Evolutionary conservation across 768 basidiomycete genomes (phyloP).

Genomic region (Floccularia luteovirens): DNA sequence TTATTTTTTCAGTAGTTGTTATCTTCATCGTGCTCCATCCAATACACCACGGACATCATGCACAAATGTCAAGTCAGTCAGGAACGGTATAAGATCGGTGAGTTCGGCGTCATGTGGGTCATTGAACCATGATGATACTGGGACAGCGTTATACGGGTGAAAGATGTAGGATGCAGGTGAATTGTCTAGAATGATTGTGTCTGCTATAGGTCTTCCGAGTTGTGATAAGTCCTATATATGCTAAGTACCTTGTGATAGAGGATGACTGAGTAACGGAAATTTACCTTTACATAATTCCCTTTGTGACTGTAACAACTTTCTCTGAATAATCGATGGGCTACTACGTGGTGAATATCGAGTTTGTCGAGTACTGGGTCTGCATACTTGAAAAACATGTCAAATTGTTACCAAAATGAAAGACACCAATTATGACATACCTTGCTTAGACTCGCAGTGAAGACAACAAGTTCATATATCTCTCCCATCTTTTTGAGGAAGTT

Average conservation of each 20-base stretch:
- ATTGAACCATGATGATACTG: slow-evolving; percentile 99
- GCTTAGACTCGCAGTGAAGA: slow-evolving; percentile 98
- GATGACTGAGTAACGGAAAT: slow-evolving; percentile 6
- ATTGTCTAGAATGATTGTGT: slow-evolving; percentile 97
- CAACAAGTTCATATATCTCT: slow-evolving; percentile 93
- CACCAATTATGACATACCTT: slow-evolving; percentile 51
- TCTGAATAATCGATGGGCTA: slow-evolving; percentile 89
- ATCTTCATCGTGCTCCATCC: slow-evolving; percentile 63
- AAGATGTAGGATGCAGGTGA: slow-evolving; percentile 99
- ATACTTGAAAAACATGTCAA: slow-evolving; percentile 47
- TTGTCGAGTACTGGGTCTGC: slow-evolving; percentile 98
- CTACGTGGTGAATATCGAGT: slow-evolving; percentile 86
- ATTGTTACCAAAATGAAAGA: background rate
- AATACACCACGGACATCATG: slow-evolving; percentile 90
- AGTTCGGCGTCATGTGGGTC: slow-evolving; percentile 98
- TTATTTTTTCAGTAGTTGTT: no score
- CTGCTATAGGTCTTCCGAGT: slow-evolving; percentile 86
- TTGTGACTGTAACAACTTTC: slow-evolving; percentile 99
- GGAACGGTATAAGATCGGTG: slow-evolving; percentile 91
- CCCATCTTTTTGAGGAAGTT: slow-evolving; percentile 97
- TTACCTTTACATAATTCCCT: slow-evolving; percentile 98
- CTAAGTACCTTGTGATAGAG: background rate
- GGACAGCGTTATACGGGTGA: slow-evolving; percentile 98
- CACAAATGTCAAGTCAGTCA: slow-evolving; percentile 78
- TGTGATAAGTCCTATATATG: slow-evolving; percentile 83